Evolutionary conservation across 768 basidiomycete species (phyloP).

Genomic region (Kwoniella sp.): DNA sequence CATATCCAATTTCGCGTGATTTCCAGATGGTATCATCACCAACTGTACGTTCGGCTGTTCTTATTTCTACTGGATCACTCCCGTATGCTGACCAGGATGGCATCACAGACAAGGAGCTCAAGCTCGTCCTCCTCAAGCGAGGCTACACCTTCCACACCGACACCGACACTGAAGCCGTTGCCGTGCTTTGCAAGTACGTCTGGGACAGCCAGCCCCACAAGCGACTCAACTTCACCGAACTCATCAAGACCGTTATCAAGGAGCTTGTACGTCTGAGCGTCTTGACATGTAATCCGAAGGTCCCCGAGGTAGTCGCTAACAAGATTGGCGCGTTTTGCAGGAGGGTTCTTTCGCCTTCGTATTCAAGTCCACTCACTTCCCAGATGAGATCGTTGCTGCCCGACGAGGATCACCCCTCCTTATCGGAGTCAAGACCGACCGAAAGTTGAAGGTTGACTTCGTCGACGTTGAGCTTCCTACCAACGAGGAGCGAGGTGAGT

Average conservation of each 20-base stretch:
- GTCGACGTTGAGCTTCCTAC: conserved; percentile 91
- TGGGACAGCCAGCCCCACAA: conserved; percentile 90
- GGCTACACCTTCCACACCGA: conserved; percentile 93
- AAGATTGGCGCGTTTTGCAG: conserved; percentile 34
- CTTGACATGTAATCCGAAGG: not conserved
- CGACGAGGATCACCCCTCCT: conserved; percentile 95
- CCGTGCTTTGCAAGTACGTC: conserved; percentile 92
- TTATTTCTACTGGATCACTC: too few species aligned
- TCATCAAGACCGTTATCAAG: conserved; percentile 93
- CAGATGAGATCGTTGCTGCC: conserved; percentile 91
- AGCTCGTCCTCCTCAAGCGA: conserved; percentile 89
- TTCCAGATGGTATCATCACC: conserved; percentile 85
- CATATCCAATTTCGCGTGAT: conserved; percentile 16
- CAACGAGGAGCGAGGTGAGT: conserved; percentile 61
- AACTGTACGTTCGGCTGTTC: conserved; percentile 62
- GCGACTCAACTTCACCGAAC: conserved; percentile 80
- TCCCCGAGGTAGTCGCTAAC: not conserved
- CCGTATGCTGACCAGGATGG: conserved; percentile 5
- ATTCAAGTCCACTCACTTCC: conserved; percentile 95
- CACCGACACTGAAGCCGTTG: conserved; percentile 97
- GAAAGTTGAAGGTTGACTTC: conserved; percentile 99
- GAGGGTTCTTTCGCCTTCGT: conserved; percentile 99
- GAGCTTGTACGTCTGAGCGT: conserved; percentile 65
- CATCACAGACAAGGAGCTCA: conserved; percentile 67
- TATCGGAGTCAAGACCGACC: conserved; percentile 98